Base-by-base conservation (phyloP, 345 rosid species). In the Theobroma cacao region DNA sequence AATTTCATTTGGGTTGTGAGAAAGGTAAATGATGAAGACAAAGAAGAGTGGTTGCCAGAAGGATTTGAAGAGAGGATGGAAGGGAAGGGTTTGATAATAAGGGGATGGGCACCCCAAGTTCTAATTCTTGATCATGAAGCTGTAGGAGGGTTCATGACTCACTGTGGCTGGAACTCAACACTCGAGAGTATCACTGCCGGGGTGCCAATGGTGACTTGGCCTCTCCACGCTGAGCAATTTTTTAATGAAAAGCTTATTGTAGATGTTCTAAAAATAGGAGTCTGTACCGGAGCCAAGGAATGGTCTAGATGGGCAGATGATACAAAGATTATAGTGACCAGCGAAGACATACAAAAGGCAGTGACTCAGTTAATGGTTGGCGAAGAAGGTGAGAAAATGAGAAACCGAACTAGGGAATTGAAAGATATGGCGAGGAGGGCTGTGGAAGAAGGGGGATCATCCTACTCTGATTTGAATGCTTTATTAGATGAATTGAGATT, bases 111-210 rank as follows among this genome's bases (percentile, higher is more conserved):
- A n/a, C n/a, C n/a, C n/a, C n/a, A n/a, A n/a, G n/a, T n/a, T n/a
- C n/a, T n/a, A n/a, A n/a, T n/a, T n/a, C n/a, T n/a, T n/a, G n/a
- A n/a, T n/a, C n/a, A n/a, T n/a, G n/a, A n/a, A n/a, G n/a, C n/a
- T n/a, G n/a, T n/a, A n/a, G n/a, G n/a, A n/a, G n/a, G n/a, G n/a
- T n/a, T n/a, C n/a, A n/a, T n/a, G n/a, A n/a, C n/a, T n/a, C 95
- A 91, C 30, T 88, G 95, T 13, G 89, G 91, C 56, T 91, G 93
- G 93, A 92, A 92, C 75, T 92, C 95, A 1, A 80, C 82, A 4
- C 53, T 88, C 1, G 95, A 87, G 17, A 26, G 33, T 11, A 83
- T 92, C 83, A 0, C 75, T 90, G 79, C 91, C 0, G 93, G 93
- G 4, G 34, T 78, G 59, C 92, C 93, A 12, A 80, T 92, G 90